These are phyloP conservation scores for Monilinia fructicola DNA, from an alignment of 2,329 filamentous ascomycete genomes.

Conservation along the genomic window DNA sequence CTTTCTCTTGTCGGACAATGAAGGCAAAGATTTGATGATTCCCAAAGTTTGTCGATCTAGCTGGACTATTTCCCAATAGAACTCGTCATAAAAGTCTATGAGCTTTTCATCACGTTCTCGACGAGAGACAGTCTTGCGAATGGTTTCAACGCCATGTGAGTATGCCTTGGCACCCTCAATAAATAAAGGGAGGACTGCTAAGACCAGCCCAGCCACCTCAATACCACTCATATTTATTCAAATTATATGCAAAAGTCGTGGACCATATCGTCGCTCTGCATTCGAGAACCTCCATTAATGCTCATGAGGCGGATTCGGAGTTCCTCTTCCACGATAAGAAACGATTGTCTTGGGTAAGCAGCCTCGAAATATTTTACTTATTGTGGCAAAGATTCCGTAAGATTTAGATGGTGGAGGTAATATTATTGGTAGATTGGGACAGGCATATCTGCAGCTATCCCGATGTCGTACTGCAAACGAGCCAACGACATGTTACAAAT, in stretches of 20 bases:
- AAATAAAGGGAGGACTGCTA: conserved; percentile 11
- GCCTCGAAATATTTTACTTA: neutral
- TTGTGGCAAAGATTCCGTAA: neutral
- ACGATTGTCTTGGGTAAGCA: neutral
- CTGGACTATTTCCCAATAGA: conserved; percentile 19
- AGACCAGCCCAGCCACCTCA: conserved; percentile 2
- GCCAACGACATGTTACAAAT: neutral
- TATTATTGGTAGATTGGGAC: neutral
- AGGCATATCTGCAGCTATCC: neutral
- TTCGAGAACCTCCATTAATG: neutral
- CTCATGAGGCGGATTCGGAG: neutral
- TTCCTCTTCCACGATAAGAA: neutral
- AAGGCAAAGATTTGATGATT: neutral
- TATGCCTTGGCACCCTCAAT: conserved; percentile 12
- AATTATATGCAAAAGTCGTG: neutral
- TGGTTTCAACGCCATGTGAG: conserved; percentile 13
- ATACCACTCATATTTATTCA: conserved; percentile 4
- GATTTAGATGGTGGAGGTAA: neutral
- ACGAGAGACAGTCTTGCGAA: conserved; percentile 9
- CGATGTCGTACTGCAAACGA: neutral
- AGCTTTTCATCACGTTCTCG: conserved; percentile 19
- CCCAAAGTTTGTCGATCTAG: conserved; percentile 8
- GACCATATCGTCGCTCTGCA: neutral
- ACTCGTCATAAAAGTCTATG: conserved; percentile 10
- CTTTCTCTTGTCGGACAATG: conserved; percentile 4